Percentiles rank a stretch among this genome's conserved stretches.
Conservation (phyloP, 116 monocot genomes). For the Thalassia testudinum region DNA sequence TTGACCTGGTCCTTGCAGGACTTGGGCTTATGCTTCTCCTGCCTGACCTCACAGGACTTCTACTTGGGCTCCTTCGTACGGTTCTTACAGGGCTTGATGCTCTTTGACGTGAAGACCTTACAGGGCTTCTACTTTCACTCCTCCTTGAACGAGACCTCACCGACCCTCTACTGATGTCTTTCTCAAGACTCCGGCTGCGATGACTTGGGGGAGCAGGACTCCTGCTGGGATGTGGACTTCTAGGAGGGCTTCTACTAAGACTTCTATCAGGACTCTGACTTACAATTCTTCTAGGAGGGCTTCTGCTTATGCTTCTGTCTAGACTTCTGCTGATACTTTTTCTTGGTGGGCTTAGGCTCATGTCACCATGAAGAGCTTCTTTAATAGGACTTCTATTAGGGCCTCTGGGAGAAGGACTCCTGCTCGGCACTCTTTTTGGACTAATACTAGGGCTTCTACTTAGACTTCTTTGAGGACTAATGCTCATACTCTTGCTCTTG, state of each 20-base stretch:
- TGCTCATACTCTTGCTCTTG: constrained; percentile 8
- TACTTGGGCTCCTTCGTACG: constrained; percentile 19
- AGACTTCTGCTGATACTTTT: constrained; percentile 12
- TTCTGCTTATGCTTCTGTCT: constrained; percentile 15
- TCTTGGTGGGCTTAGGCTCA: constrained; percentile 14
- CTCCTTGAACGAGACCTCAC: constrained; percentile 15
- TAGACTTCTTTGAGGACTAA: constrained; percentile 40
- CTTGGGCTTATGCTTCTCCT: constrained; percentile 21
- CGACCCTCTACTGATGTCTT: constrained; percentile 9
- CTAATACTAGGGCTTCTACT: constrained; percentile 41
- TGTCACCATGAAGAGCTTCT: constrained; percentile 6
- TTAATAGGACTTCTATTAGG: constrained; percentile 20
- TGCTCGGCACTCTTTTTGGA: constrained; percentile 19
- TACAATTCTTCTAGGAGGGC: not conserved
- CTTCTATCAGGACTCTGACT: constrained; percentile 3
- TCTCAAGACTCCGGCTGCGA: constrained; percentile 3
- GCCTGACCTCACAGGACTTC: constrained; percentile 6
- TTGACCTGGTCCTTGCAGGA: constrained; percentile 5
- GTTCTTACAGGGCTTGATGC: constrained; percentile 9
- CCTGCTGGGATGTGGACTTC: constrained; percentile 17
- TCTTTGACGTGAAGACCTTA: constrained; percentile 9
- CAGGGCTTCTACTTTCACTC: constrained; percentile 23
- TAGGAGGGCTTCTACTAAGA: constrained; percentile 21
- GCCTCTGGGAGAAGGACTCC: constrained; percentile 24
- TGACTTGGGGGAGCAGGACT: constrained; percentile 12